A percentile compares a stretch with the other conserved stretches of the same genome.
Evolutionary conservation across 192 early-diverging fungal species (phyloP).

Genomic region (Mortierella hygrophila): DNA sequence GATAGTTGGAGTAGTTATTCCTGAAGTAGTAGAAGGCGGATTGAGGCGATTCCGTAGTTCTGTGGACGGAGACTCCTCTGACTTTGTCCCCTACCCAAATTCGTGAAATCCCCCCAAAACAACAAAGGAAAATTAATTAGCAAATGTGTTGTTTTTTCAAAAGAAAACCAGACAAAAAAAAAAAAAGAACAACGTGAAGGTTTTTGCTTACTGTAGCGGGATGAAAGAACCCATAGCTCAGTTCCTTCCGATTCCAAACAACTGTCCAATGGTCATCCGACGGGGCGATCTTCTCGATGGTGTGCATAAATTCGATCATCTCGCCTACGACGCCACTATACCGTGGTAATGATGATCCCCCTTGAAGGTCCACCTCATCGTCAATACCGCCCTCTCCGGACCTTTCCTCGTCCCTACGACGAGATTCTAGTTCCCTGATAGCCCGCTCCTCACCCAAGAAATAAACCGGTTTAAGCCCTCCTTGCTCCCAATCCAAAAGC

Average conservation of each 20-base stretch:
- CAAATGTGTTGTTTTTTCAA: too few relatives aligned
- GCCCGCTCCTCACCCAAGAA: conserved; percentile 37
- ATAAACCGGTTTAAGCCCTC: conserved; percentile 31
- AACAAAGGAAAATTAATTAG: neutral
- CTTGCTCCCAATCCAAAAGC: conserved; percentile 52
- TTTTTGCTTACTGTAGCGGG: conserved; percentile 9
- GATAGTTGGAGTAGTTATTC: neutral
- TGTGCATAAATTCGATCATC: conserved; percentile 29
- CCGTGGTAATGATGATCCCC: neutral
- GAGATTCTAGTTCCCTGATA: neutral
- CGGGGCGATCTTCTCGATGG: conserved; percentile 7
- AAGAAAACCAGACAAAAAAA: neutral
- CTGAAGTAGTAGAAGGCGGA: neutral
- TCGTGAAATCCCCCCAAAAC: neutral
- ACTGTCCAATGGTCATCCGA: conserved; percentile 17
- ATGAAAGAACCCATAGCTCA: conserved; percentile 19
- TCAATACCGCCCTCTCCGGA: neutral
- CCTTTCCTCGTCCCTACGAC: neutral
- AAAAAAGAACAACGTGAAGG: neutral
- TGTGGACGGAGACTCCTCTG: conserved; percentile 1
- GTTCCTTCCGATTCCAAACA: conserved; percentile 14
- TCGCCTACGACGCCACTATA: conserved; percentile 38
- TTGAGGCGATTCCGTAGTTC: conserved; percentile 5
- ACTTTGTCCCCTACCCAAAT: neutral
- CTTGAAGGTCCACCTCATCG: neutral